These are phyloP conservation scores for Candolleomyces aberdarensis DNA, from an alignment of 768 basidiomycete species.

Conservation along the genomic window DNA sequence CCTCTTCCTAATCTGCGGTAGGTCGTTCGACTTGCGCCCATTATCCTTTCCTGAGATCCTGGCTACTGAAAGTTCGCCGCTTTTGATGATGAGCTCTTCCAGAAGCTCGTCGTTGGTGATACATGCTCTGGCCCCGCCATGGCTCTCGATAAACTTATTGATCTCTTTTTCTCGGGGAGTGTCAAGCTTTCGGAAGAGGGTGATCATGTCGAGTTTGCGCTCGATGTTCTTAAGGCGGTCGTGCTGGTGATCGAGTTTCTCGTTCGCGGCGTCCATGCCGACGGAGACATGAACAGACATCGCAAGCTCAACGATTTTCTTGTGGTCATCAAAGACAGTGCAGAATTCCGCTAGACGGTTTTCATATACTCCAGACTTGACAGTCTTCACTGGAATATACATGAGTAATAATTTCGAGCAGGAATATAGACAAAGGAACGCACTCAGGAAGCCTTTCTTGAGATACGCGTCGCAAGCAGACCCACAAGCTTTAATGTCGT, in stretches of 20 bases:
- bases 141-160: slow-evolving; percentile 32
- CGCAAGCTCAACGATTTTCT: slow-evolving; percentile 31
- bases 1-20: slow-evolving; percentile 24
- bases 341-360: slow-evolving; percentile 30
- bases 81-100: slow-evolving; percentile 16
- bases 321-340: slow-evolving; percentile 30
- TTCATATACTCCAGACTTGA: slow-evolving; percentile 37
- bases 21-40: slow-evolving; percentile 20
- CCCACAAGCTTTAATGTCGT: slow-evolving; percentile 41
- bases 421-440: slow-evolving; percentile 5
- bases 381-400: slow-evolving; percentile 26
- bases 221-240: slow-evolving; percentile 20
- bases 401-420: not conserved
- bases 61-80: slow-evolving; percentile 23
- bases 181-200: slow-evolving; percentile 36
- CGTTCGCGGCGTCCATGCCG: slow-evolving; percentile 31
- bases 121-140: slow-evolving; percentile 36
- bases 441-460: slow-evolving; percentile 40
- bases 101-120: slow-evolving; percentile 28
- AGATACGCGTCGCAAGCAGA: slow-evolving; percentile 44
- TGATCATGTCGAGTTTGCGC: slow-evolving; percentile 29
- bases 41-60: slow-evolving; percentile 23
- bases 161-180: slow-evolving; percentile 38
- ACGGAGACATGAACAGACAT: slow-evolving; percentile 36
- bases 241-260: slow-evolving; percentile 23